Base-by-base conservation (phyloP, 108 stramenopile species). In the Conticribra weissflogii region DNA sequence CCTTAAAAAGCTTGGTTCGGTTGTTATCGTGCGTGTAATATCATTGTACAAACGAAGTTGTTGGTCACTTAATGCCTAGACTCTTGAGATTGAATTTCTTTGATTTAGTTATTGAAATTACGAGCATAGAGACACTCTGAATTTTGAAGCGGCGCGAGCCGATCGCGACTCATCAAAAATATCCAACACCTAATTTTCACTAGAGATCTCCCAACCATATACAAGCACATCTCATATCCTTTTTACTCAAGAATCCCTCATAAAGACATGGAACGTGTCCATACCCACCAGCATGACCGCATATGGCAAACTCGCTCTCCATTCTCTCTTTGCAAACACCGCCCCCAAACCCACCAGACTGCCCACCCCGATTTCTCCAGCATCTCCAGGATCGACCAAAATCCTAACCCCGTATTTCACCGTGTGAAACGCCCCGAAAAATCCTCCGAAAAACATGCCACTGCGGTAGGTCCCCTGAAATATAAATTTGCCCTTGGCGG, bases 281-380 rank as follows among this genome's bases (percentile, higher is more conserved):
- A 94, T 94, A 29, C 76, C 70, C 48, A 94, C 73, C 48, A 94
- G 67, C 93, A 94, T 94, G 12, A 78, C 62, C 27, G 86, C 90
- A 72, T 94, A 94, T 18, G 93, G 93, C 66, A 94, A 71, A 62
- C 81, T 81, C 12, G 86, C 82, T 64, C 93, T 79, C 71, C 83
- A 81, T 44, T 85, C 85, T 30, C 86, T 85, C 70, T 74, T 83
- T 1, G 59, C 73, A 50, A 83, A 48, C 34, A 94, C 54, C 1
- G 79, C 86, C 14, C 90, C 90, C 67, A 94, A 51, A 0, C 85
- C 74, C 4, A 81, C 61, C 5, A 74, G 70, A 52, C 82, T 77
- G 2, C 85, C 88, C 17, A 81, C 44, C 9, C 59, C 78, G 59
- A 88, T 91, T 72, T 94, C 93, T 1, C 66, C 71, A 2, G 53